Base-by-base conservation (phyloP, 2,329 filamentous ascomycete species). In the Colletotrichum phormii region DNA sequence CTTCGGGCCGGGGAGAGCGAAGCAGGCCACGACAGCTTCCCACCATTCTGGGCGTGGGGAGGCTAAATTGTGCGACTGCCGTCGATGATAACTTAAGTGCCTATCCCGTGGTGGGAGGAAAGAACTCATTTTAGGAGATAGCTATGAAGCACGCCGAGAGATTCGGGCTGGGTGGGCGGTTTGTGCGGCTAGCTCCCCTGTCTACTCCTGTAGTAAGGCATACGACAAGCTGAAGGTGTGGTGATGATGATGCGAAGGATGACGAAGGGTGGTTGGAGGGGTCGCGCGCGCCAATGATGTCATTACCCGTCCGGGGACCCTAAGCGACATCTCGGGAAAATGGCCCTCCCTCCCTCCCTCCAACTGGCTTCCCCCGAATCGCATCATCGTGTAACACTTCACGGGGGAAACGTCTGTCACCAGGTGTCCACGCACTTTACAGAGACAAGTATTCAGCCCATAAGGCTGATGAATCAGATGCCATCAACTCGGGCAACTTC, bases 231-330 rank as follows among this genome's bases (percentile, higher is more conserved):
- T 59, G 15, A 31, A 29, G 46, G 65, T 72, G 66, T 59, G 55
- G 66, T 64, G 59, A 61, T 51, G 72, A 73, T 69, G 72, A 69
- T 72, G 68, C 63, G 29, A 22, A 64, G 53, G 67, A 74, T 73
- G 70, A 70, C 59, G 61, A 74, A 35, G 61, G 49, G 67, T 11
- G 37, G 54, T 64, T 42, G 72, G 60, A 69, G 64, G 68, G 62
- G 69, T 58, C 33, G 51, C 46, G 54, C 73, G n/a, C n/a, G n/a
- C n/a, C 33, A 67, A 67, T 74, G 73, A 75, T 70, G 73, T 75
- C 73, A 75, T 71, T 15, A n/a, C 53, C 42, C n/a, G 54, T 54
- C 29, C 49, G 46, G 13, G 61, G 12, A 18, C 18, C 53, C 42
- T 26, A 31, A 60, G 37, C 69, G 22, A 63, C 59, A 72, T 24